Conservation (phyloP, 2,329 filamentous ascomycete species). For the Cladosporium sp. region DNA sequence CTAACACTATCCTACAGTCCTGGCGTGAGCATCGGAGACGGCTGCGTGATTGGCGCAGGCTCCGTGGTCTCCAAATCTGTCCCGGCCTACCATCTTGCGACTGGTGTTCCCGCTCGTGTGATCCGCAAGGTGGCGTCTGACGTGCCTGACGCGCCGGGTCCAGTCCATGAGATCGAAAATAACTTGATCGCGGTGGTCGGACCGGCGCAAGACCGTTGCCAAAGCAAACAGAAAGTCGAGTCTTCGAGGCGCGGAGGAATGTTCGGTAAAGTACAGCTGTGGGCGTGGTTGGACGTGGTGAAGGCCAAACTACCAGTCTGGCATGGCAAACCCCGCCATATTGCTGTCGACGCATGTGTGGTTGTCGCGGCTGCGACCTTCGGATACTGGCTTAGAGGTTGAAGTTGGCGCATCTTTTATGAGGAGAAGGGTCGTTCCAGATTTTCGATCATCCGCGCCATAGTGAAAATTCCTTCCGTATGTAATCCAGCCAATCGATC, state of each 20-base stretch:
- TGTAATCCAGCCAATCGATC: neutral
- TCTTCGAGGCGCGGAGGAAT: neutral
- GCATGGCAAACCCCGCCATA: neutral
- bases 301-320: neutral
- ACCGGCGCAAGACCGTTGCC: neutral
- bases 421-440: neutral
- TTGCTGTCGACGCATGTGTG: neutral
- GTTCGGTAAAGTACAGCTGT: neutral
- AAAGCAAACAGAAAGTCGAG: neutral
- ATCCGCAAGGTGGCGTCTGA: constrained; percentile 28
- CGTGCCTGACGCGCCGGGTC: constrained; percentile 19
- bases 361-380: neutral
- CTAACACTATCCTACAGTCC: constrained; percentile 20
- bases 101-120: constrained; percentile 29
- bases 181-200: neutral
- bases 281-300: neutral
- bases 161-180: constrained; percentile 10
- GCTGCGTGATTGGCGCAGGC: constrained; percentile 29
- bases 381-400: neutral
- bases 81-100: constrained; percentile 26
- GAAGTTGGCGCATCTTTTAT: neutral
- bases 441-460: neutral
- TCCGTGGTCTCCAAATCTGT: constrained; percentile 29
- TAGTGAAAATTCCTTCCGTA: neutral
- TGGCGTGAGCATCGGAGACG: constrained; percentile 31